phyloP scores from a whole-genome alignment of 2,329 filamentous ascomycete species.

The Fusarium humuli region DNA sequence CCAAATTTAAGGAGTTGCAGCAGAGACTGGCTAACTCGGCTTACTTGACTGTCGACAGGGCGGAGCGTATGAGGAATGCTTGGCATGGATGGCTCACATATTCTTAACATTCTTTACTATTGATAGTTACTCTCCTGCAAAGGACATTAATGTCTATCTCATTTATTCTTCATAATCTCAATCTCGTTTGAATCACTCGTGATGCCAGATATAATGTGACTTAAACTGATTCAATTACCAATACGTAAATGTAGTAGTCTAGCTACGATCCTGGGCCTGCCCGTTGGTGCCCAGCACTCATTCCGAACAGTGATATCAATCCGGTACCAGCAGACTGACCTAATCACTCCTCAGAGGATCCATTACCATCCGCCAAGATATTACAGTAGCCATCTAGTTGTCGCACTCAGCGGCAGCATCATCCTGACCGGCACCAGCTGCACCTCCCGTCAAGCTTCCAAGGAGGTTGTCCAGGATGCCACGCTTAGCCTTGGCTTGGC shows the following conservation, averaged over 20 bases:
- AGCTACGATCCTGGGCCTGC: background rate
- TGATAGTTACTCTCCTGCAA: background rate
- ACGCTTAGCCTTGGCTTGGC: background rate
- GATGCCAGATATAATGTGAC: rapidly evolving
- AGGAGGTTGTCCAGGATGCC: background rate
- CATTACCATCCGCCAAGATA: rapidly evolving
- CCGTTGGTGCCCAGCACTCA: slow-evolving; percentile 19
- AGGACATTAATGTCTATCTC: background rate
- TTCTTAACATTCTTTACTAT: slow-evolving; percentile 16
- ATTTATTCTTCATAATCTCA: rapidly evolving
- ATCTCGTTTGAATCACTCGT: rapidly evolving
- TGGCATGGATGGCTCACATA: slow-evolving; percentile 44
- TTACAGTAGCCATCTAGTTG: rapidly evolving
- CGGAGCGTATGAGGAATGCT: slow-evolving; percentile 41
- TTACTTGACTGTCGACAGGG: slow-evolving; percentile 28
- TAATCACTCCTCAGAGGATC: background rate
- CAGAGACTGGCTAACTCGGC: slow-evolving; percentile 33
- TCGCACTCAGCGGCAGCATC: background rate
- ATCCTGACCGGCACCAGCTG: background rate
- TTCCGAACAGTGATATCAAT: background rate
- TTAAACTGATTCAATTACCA: background rate
- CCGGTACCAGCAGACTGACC: background rate
- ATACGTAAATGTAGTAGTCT: background rate
- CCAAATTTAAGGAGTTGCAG: slow-evolving; percentile 48
- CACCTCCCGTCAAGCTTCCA: background rate